Evolutionary conservation across 352 stramenopile genomes (phyloP).

Genomic region (Phytophthora tentaculata): DNA sequence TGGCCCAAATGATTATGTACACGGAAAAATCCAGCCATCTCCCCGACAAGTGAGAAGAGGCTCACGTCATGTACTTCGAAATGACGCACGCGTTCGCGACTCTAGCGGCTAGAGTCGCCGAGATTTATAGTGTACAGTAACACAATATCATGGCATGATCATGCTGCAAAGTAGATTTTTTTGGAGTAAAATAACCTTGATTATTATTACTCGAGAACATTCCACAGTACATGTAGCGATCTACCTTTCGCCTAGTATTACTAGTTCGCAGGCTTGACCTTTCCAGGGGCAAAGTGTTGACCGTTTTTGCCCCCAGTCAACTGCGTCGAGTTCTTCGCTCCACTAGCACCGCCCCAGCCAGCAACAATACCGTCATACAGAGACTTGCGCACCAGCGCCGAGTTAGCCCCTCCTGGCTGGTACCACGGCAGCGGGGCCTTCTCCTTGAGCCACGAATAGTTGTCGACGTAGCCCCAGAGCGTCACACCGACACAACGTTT

Average conservation of each 20-base stretch:
- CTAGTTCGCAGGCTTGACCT: constrained; percentile 9
- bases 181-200: too few relatives aligned
- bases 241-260: too few relatives aligned
- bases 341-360: constrained; percentile 15
- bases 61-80: too few relatives aligned
- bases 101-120: too few relatives aligned
- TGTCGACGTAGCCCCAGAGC: constrained; percentile 34
- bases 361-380: constrained; percentile 38
- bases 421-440: constrained; percentile 33
- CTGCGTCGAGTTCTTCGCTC: constrained; percentile 7
- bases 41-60: too few relatives aligned
- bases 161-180: too few relatives aligned
- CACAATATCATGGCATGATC: too few relatives aligned
- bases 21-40: constrained; percentile 8
- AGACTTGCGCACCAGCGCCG: constrained; percentile 27
- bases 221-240: too few relatives aligned
- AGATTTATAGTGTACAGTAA: too few relatives aligned
- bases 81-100: too few relatives aligned
- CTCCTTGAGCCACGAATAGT: constrained; percentile 36
- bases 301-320: neutral
- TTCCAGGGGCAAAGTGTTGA: constrained; percentile 15
- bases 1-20: constrained; percentile 21
- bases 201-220: too few relatives aligned
- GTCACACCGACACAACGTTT: constrained; percentile 35
- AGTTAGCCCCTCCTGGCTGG: constrained; percentile 23